Evolutionary conservation across 2,329 filamentous ascomycete genomes (phyloP).

Genomic region (Byssoonygena ceratinophila): DNA sequence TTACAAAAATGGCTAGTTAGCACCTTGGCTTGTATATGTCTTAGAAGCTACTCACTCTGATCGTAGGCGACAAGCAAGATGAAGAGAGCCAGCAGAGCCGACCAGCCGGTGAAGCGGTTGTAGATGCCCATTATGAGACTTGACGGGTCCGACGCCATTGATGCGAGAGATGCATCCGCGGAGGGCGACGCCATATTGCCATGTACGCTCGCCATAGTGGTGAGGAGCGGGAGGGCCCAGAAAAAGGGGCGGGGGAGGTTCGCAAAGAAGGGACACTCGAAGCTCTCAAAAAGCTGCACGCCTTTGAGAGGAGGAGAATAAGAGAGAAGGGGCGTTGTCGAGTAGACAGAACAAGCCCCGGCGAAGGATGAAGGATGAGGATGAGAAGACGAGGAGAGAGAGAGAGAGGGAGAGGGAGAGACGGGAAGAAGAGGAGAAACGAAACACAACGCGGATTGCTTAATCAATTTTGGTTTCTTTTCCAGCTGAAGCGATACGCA

Average conservation of each 20-base stretch:
- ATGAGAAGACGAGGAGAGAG: too few relatives aligned
- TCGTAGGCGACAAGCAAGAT: conserved; percentile 70
- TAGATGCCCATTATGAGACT: conserved; percentile 46
- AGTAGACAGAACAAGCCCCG: too few relatives aligned
- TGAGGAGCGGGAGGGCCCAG: neutral
- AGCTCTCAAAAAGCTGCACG: neutral
- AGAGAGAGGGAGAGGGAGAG: too few relatives aligned
- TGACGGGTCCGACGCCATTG: conserved; percentile 39
- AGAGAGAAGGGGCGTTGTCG: too few relatives aligned
- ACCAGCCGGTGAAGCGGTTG: conserved; percentile 52
- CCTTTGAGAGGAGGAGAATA: too few relatives aligned
- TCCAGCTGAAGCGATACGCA: too few relatives aligned
- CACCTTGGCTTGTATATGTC: too few relatives aligned
- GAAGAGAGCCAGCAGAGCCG: conserved; percentile 59
- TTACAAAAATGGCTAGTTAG: too few relatives aligned
- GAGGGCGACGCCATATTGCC: conserved; percentile 60
- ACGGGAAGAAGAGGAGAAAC: too few relatives aligned
- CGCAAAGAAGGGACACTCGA: neutral
- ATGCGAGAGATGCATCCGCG: conserved; percentile 51
- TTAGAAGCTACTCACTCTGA: conserved; percentile 64
- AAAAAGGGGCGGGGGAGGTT: neutral
- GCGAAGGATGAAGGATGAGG: too few relatives aligned
- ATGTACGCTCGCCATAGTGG: conserved; percentile 42
- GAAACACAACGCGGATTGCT: too few relatives aligned
- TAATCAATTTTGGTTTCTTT: too few relatives aligned